Conservation (phyloP, 169 alveolate genomes). For the Prorocentrum cordatum region DNA sequence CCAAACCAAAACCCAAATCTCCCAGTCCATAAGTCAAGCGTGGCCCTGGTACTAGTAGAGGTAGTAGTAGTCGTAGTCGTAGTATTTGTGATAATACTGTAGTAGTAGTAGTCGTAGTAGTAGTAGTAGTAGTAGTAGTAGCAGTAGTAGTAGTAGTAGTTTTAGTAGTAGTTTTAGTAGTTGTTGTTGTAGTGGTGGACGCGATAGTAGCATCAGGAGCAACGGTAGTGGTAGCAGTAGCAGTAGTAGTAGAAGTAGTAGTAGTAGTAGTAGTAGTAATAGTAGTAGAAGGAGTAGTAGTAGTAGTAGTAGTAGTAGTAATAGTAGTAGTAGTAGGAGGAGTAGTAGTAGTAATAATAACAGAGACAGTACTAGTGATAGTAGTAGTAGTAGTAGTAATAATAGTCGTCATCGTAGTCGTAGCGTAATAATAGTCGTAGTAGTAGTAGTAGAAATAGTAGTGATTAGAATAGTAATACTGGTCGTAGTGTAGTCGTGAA, state of each 20-base stretch:
- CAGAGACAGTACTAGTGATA: no score
- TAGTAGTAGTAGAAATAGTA: no score
- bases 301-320: not conserved
- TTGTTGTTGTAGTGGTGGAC: not conserved
- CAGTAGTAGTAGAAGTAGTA: not conserved
- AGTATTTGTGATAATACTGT: not conserved
- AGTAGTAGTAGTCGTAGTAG: not conserved
- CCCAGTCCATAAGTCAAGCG: no score
- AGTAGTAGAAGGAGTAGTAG: not conserved
- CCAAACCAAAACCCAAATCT: no score
- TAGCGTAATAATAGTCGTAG: no score
- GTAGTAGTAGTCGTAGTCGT: not conserved
- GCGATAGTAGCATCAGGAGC: not conserved
- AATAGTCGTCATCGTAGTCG: no score
- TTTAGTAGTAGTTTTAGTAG: not conserved
- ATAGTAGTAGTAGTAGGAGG: not conserved
- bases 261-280: not conserved
- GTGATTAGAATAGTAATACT: no score
- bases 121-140: not conserved
- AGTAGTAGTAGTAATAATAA: no score
- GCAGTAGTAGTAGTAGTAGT: not conserved
- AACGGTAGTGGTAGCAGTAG: not conserved
- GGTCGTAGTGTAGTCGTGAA: no score
- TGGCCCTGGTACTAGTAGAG: not conserved
- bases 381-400: no score